phyloP scores from a whole-genome alignment of 805 yeast genomes.

The Zygoascus tannicola region DNA sequence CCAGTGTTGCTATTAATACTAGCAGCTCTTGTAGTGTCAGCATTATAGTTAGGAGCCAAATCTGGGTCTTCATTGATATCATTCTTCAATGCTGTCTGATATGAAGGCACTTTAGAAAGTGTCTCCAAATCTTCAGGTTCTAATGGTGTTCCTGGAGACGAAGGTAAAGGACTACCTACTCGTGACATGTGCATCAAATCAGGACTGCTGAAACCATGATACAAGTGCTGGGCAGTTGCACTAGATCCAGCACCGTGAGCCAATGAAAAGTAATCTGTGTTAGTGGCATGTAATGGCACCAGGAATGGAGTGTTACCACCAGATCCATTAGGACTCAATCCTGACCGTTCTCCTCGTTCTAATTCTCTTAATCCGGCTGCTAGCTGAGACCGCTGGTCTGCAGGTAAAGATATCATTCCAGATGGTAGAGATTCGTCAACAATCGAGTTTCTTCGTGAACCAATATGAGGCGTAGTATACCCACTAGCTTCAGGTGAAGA shows the following conservation, averaged over 20 bases:
- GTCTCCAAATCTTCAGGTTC: conserved; percentile 25
- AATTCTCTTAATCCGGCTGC: conserved; percentile 32
- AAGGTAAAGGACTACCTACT: conserved; percentile 8
- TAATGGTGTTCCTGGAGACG: conserved; percentile 1
- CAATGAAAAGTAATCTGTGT: conserved; percentile 6
- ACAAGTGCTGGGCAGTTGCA: conserved; percentile 2
- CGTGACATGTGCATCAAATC: conserved; percentile 13
- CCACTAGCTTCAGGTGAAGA: conserved; percentile 31
- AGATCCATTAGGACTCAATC: conserved; percentile 6
- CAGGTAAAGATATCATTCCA: conserved; percentile 24
- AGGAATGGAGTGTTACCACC: conserved; percentile 7
- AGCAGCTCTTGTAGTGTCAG: background rate
- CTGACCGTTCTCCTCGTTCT: conserved; percentile 24
- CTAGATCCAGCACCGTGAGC: conserved; percentile 7
- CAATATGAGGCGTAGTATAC: conserved; percentile 28
- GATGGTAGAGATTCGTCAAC: conserved; percentile 13
- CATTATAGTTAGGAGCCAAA: conserved; percentile 55
- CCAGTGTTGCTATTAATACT: background rate
- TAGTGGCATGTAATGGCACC: conserved; percentile 1
- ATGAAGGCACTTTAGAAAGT: conserved; percentile 73
- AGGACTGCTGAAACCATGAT: conserved; percentile 8
- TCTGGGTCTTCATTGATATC: conserved; percentile 38
- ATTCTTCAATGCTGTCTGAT: conserved; percentile 62
- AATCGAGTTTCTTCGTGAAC: conserved; percentile 27
- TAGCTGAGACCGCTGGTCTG: conserved; percentile 29